Evolutionary conservation across 352 stramenopile species (phyloP), one percentile per base, ranked within the genome.

Genomic region (Peronosclerospora sorghi): DNA sequence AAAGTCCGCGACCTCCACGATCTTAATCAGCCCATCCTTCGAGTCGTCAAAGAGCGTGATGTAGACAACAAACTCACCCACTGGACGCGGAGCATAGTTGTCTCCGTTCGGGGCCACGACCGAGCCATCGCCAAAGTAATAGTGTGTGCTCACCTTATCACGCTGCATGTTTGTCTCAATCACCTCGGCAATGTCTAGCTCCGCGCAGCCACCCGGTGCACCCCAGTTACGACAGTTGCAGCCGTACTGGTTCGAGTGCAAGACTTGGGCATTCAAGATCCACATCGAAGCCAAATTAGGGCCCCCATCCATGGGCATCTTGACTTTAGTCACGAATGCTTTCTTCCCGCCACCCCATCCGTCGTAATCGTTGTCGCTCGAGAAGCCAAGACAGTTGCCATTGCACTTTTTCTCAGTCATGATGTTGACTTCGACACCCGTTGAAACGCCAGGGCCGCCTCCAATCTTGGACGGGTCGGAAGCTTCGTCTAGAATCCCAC

Each of bases 151-250:
- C 8, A 83, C 38, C 35, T 56, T 66, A 35, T 75, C 45, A 4
- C 44, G 47, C 8, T 8, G 13, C 0, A 26, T 4, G 41, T 73
- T 76, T 12, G 59, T 73, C 46, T 76, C 66, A 32, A 86, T 76
- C 10, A 83, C 73, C 50, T 86, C 70, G 8, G 65, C 68, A 45
- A 82, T 68, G 53, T 83, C 68, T 6, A 86, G 68, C 54, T 86
- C 70, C 10, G 68, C 73, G 27, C 70, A 86, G 26, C 70, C 68
- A 20, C 70, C 73, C 3, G 55, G 54, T 1, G 60, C 15, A 20
- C 68, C 70, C 27, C 73, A 64, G 43, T 68, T 68, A 48, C 73
- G 73, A 53, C 73, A 86, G 43, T 82, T 86, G 65, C 73, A 83
- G 24, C 45, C 61, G 43, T 80, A 83, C 57, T 83, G 70, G 48